Conservation (phyloP, 108 stramenopile species). For the Chaetoceros tenuissimus region DNA sequence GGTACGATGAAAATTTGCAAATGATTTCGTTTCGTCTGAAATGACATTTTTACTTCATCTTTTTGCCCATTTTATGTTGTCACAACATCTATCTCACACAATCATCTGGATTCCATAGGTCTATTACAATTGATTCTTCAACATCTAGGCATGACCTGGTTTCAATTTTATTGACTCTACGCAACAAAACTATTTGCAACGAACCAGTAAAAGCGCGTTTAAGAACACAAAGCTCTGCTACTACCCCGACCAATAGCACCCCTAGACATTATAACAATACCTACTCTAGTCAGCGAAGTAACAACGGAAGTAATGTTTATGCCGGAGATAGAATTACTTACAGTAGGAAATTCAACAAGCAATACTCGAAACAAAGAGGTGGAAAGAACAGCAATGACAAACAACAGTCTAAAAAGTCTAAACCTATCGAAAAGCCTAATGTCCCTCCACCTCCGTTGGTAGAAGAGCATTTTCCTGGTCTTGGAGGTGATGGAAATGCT, state of each 20-base stretch:
- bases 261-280: background rate
- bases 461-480: background rate
- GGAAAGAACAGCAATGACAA: background rate
- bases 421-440: background rate
- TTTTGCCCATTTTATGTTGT: too few species aligned
- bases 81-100: background rate
- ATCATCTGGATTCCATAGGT: slow-evolving; percentile 19
- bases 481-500: background rate
- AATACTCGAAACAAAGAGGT: background rate
- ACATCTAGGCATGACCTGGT: slow-evolving; percentile 35
- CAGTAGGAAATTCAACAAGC: background rate
- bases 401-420: background rate
- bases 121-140: slow-evolving; percentile 32
- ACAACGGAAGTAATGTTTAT: background rate
- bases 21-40: slow-evolving; percentile 1
- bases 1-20: slow-evolving; percentile 21
- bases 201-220: slow-evolving; percentile 44
- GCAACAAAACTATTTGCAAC: slow-evolving; percentile 25
- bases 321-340: background rate
- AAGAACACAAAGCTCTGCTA: slow-evolving; percentile 17
- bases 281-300: background rate
- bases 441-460: background rate
- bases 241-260: too few species aligned
- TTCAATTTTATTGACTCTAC: slow-evolving; percentile 30
- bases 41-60: background rate